Evolutionary conservation across 73 alveolate species (phyloP), one percentile per base, ranked within the genome.

Genomic region (Breviolum minutum): DNA sequence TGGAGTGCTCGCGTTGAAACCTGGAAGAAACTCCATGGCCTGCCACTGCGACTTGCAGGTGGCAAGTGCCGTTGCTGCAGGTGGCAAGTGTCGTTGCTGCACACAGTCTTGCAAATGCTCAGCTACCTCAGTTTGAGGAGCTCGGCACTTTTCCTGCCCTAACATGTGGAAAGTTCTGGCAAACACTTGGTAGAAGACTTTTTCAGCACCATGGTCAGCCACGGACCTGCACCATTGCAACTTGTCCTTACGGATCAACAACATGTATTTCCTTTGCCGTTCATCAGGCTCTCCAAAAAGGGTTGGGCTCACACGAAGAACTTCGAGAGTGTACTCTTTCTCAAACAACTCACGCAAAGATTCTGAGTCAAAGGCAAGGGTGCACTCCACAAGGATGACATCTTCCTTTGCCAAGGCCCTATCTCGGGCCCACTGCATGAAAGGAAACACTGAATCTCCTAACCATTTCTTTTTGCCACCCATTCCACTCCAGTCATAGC

Each of bases 401-500:
- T 74, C 61, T 11, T 91, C 97, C 66, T 10, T 8, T 5, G 90
- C 85, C 66, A 73, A 48, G 32, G n/a, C 6, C 64, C 89, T 14
- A 9, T 91, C 97, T 0, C 26, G 13, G 20, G 62, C n/a, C 97
- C 97, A 91, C 27, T 40, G 71, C 64, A 19, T 7, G 80, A 91
- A 91, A 7, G 81, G 26, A 19, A 30, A 7, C 20, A 89, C 63
- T 9, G 68, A 8, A 5, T 54, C 7, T 30, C 97, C 97, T 6
- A 91, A 63, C 88, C 85, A 91, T 19, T 30, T 17, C 27, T 12
- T 4, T 32, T 61, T 71, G 48, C 1, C 8, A 11, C 97, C 97
- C 89, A 73, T 91, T 8, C 40, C 5, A 62, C 80, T 70, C 69
- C 79, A 91, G 66, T 91, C 97, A 12, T 54, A 48, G 89, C 97